Evolutionary conservation across 305 asterid genomes (phyloP), one percentile per base, ranked within the genome.

Genomic region (Solanum hybrid): DNA sequence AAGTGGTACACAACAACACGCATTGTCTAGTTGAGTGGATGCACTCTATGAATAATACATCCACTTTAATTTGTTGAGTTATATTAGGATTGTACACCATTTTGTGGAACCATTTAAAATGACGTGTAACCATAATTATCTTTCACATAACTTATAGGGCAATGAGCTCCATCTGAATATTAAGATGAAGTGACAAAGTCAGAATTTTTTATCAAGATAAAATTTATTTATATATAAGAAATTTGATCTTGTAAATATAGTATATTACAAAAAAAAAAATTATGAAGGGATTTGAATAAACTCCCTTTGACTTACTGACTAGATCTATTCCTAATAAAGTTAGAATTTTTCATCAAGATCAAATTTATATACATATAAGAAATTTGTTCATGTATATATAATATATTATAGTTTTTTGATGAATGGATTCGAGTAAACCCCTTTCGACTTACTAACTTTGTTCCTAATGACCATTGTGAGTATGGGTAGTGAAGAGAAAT

Each of bases 1-100:
- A 73, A 90, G 94, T 91, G 93, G 93, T 90, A 91, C 92, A 92
- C 94, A 91, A 38, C 93, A 92, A 91, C 92, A 90, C 86, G 94
- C 94, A 91, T 89, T 90, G 93, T 92, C 91, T 26, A 76, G 86
- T 66, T 88, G 88, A 90, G 90, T 91, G 94, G 94, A 89, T 87
- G 89, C 93, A 91, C 87, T 89, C 40, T 87, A 51, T 38, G 36
- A 81, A 26, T 81, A 40, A 16, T 9, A 81, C 87, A 46, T 42
- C 72, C 31, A 82, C 73, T 82, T 82, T 75, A 75, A 75, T 75
- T 40, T 81, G 38, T 27, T 82, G 87, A 42, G 72, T 81, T 81
- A 42, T 42, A 42, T 42, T 81, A n/a, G 37, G 71, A 16, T 2
- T 40, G 71, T 42, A 81, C 37, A 81, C 71, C 6, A 40, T 40